Base-by-base conservation (phyloP, 345 rosid species). In the Isatis tinctoria region DNA sequence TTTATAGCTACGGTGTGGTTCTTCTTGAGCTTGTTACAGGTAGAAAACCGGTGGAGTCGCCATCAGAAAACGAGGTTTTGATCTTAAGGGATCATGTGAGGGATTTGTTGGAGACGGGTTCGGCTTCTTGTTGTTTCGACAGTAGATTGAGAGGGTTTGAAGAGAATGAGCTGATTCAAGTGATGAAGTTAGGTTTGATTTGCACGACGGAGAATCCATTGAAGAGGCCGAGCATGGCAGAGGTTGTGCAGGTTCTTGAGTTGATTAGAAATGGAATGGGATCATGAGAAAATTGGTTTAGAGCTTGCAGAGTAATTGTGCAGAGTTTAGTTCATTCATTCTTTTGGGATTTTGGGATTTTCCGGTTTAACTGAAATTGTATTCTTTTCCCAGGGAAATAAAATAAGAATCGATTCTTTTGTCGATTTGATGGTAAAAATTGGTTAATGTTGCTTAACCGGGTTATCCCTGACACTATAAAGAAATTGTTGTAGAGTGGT, bases 171-270 rank as follows among this genome's bases (percentile, higher is more conserved):
- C 62, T 91, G 84, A 87, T 91, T 73, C 97, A 90, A 82, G 93
- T 88, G 17, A 85, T 95, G 97, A 88, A 90, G 82, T 67, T 95
- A 82, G 97, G 96, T 32, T 60, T 95, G 74, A 82, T 91, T 69
- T 95, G 97, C 66, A 86, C 97, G 58, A 78, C 95, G 0, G 88
- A 90, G 62, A 77, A 58, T 74, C 92, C 97, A 67, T 36, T 85
- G 62, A 87, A 88, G 82, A 90, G 99, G 80, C 97, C 96, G 10
- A 95, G 97, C 85, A 90, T 92, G 96, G 93, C 96, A 26, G 97
- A 95, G 79, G 96, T 85, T 72, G 93, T 92, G 75, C 97, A 92
- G 79, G 90, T 95, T 71, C 99, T 92, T 49, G 99, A 95, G 83
- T 88, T 93, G 41, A 87, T 95, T 72, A 85, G 92, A 82, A 74